Evolutionary conservation across 139 green algal genomes (phyloP).

Genomic region (Chara braunii): DNA sequence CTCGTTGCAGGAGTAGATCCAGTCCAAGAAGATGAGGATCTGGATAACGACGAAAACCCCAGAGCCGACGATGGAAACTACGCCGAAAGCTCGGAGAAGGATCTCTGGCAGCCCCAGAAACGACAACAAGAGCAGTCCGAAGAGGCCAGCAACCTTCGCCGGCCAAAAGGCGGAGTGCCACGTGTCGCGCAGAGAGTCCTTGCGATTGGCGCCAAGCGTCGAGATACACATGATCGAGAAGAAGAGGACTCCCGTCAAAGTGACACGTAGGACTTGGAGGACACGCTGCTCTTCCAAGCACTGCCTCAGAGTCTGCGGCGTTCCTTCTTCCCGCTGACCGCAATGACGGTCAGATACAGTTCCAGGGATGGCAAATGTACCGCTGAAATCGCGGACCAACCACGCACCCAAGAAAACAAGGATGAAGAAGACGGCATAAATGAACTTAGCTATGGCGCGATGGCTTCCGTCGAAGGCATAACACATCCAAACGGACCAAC

Average conservation of each 20-base stretch:
- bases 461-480: not conserved
- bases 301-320: not conserved
- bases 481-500: too few relatives aligned
- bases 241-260: constrained; percentile 14
- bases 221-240: constrained; percentile 26
- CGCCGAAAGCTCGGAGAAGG: not conserved
- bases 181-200: constrained; percentile 2
- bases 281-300: not conserved
- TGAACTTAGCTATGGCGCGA: not conserved
- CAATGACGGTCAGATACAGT: not conserved
- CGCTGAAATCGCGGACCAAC: not conserved
- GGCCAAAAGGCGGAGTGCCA: constrained; percentile 34
- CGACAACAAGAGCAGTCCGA: constrained; percentile 20
- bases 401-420: not conserved
- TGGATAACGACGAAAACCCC: constrained; percentile 88
- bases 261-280: not conserved
- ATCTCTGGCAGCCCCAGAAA: too few relatives aligned
- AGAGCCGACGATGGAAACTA: constrained; percentile 50
- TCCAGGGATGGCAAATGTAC: not conserved
- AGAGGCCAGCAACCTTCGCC: constrained; percentile 14
- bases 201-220: constrained; percentile 18
- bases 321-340: not conserved
- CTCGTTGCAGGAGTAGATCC: constrained; percentile 81
- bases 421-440: not conserved
- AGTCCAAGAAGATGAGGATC: constrained; percentile 90